phyloP scores from a whole-genome alignment of 768 basidiomycete genomes.

The Xerocomus spinulosus region DNA sequence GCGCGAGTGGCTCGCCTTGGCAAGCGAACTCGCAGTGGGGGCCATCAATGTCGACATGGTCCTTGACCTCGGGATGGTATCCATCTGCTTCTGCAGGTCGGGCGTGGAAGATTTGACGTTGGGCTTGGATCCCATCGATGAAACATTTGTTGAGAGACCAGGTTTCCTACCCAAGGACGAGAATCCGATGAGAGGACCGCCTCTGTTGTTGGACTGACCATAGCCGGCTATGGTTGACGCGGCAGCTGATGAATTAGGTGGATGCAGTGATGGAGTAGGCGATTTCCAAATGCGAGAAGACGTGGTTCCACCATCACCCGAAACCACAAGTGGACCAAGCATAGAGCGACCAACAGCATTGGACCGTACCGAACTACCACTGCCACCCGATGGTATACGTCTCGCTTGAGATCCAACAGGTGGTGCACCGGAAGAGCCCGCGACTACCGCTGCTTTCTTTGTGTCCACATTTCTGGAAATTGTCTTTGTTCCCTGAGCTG shows the following conservation, averaged over 20 bases:
- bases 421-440: constrained; percentile 22
- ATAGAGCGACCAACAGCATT: constrained; percentile 9
- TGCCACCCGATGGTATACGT: constrained; percentile 14
- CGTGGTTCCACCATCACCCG: constrained; percentile 3
- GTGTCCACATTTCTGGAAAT: constrained; percentile 4
- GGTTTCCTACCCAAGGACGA: constrained; percentile 39
- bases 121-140: constrained; percentile 30
- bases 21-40: constrained; percentile 74
- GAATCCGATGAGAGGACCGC: constrained; percentile 22
- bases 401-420: constrained; percentile 18
- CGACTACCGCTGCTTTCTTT: constrained; percentile 20
- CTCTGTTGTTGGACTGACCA: constrained; percentile 12
- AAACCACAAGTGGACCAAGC: constrained; percentile 10
- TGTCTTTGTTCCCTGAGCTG: constrained; percentile 14
- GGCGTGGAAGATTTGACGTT: constrained; percentile 7
- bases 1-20: constrained; percentile 41
- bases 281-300: constrained; percentile 19
- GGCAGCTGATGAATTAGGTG: constrained; percentile 9
- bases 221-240: constrained; percentile 17
- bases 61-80: constrained; percentile 21
- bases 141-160: constrained; percentile 19
- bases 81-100: constrained; percentile 7
- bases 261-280: constrained; percentile 17
- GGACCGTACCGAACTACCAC: constrained; percentile 3
- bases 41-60: constrained; percentile 55